Base-by-base conservation (phyloP, 163 green algal species). In the Coccomyxa subellipsoidea region DNA sequence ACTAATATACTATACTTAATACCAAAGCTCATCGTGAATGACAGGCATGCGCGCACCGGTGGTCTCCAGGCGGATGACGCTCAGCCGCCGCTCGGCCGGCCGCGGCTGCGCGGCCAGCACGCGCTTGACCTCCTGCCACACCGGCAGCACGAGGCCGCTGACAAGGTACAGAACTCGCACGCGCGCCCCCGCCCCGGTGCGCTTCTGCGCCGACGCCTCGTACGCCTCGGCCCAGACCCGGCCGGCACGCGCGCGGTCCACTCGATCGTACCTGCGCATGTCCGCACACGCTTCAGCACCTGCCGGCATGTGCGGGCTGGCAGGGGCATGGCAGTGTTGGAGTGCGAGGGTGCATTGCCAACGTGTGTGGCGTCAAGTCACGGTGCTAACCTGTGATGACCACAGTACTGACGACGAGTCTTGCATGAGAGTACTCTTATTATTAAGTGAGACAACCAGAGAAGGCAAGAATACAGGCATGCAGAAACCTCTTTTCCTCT, bases 61-160 rank as follows among this genome's bases (percentile, higher is more conserved):
- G 25, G 86, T 88, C 78, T 86, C 71, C 25, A 90, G 81, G 73
- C 88, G 86, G 54, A 92, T 29, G 31, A 92, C 86, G 15, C 80
- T 69, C 79, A 92, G 78, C n/a, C 83, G 80, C 35, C 85, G 88
- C 54, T 90, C 88, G 4, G 54, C 15, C 10, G 54, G n/a, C 25
- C 70, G 54, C 2, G 69, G 40, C 35, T 88, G 84, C 31, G 73
- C 37, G 53, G 69, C 40, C 73, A 92, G 80, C 27, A 78, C 82
- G 2, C 35, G n/a, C 72, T 86, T 71, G 77, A 91, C 86, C 39
- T 77, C 80, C 25, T 77, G 73, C 88, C 88, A 92, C 78, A 87
- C 72, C 15, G 75, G 86, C 86, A 91, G 85, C 35, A 90, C 86
- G 15, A 87, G 85, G 10, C 88, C 86, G 25, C 80, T 83, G 35